Evolutionary conservation across 129 eudicot genomes (phyloP), one percentile per base, ranked within the genome.

Genomic region (Flaveria brownii): DNA sequence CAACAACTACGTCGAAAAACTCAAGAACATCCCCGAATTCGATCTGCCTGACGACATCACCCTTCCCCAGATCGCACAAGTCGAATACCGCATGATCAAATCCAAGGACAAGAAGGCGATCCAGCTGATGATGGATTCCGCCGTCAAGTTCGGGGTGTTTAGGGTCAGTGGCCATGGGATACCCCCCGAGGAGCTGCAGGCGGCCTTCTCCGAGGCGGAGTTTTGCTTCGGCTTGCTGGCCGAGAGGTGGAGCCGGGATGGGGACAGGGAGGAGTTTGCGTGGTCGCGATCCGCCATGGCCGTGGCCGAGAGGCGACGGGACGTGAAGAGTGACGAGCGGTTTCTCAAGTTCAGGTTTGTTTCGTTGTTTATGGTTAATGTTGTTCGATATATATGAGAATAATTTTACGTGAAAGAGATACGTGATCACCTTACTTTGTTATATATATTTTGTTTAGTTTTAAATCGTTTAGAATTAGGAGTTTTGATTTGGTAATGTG

Each of bases 251-350:
- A 68, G 85, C 54, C 68, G 88, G 4, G 84, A 80, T 33, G 91
- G 90, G 12, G 84, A 90, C 28, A 81, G 88, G 28, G 93, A 88
- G 86, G 90, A 82, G 85, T 73, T 85, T 63, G 82, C 72, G 9
- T 87, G 90, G 90, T 78, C 80, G 16, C 60, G 83, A 39, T 76
- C 86, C 11, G 95, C 85, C 59, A 63, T 81, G 73, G 63, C 50
- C 13, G 26, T 39, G 46, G 28, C 73, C 16, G 84, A 82, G n/a
- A 62, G 82, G 59, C 88, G 85, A 22, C 33, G 76, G 16, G 84
- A 84, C 5, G 83, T 75, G 26, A 75, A 85, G 80, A 86, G 77
- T 3, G 76, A 71, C 13, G 77, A 68, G 11, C 69, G 77, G 2
- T 86, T 75, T 81, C 89, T 75, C 82, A 76, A 23, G 43, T 84